A percentile compares a stretch with the other conserved stretches of the same genome.
Conservation (phyloP, 805 yeast genomes). For the Wickerhamiella siamensis region DNA sequence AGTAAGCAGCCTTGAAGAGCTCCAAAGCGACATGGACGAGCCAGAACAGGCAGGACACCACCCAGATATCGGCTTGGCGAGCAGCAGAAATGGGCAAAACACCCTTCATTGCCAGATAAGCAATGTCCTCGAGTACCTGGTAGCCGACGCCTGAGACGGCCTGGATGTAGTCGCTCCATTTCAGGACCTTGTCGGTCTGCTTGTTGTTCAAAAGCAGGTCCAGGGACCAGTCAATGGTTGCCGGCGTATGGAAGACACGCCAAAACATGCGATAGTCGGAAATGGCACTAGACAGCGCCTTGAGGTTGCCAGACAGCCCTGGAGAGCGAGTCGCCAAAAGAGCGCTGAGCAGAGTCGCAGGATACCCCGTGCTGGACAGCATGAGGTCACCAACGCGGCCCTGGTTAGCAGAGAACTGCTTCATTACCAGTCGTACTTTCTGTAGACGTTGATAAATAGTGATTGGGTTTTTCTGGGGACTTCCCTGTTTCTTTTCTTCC, state of each 20-base stretch:
- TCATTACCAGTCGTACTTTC: constrained; percentile 6
- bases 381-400: constrained; percentile 13
- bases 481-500: background rate
- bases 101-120: constrained; percentile 27
- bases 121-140: constrained; percentile 30
- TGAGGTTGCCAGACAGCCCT: constrained; percentile 4
- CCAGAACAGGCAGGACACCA: constrained; percentile 27
- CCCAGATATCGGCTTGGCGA: constrained; percentile 25
- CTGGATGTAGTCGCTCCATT: constrained; percentile 24
- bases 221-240: constrained; percentile 26
- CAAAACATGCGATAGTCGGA: constrained; percentile 24
- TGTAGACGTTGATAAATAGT: constrained; percentile 10
- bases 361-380: constrained; percentile 21
- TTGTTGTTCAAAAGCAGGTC: constrained; percentile 21
- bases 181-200: constrained; percentile 20
- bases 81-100: constrained; percentile 21
- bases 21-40: constrained; percentile 28
- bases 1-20: constrained; percentile 17
- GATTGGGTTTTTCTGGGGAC: background rate
- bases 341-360: constrained; percentile 16
- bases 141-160: constrained; percentile 25
- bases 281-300: constrained; percentile 8
- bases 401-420: constrained; percentile 9
- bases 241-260: constrained; percentile 27
- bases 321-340: constrained; percentile 9